A percentile compares a stretch with the other conserved stretches of the same genome.
Evolutionary conservation across 1,284 basidiomycete genomes (phyloP).

Genomic region (Phlebopus sp.): DNA sequence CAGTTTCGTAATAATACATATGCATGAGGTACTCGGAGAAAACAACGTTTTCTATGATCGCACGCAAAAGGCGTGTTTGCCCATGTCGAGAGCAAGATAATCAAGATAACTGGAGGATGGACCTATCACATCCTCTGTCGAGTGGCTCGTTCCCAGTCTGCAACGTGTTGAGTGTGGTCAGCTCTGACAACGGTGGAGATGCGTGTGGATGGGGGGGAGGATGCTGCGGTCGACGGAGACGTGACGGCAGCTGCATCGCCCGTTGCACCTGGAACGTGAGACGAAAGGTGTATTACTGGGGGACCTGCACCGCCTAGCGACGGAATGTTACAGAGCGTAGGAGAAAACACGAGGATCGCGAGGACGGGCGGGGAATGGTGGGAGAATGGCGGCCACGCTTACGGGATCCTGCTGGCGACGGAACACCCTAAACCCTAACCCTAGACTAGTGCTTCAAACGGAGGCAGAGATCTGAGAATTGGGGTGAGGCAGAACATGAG

Average conservation of each 20-base stretch:
- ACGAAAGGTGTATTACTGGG: not conserved
- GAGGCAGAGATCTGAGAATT: not conserved
- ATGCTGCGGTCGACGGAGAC: not conserved
- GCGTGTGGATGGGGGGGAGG: not conserved
- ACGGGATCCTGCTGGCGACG: not conserved
- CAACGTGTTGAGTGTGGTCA: not conserved
- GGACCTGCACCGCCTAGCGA: not conserved
- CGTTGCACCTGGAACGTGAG: not conserved
- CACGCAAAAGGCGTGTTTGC: not conserved
- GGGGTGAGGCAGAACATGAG: constrained; percentile 5
- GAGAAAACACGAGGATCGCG: constrained; percentile 26
- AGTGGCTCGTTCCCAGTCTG: not conserved
- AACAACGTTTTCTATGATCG: not conserved
- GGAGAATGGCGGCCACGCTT: constrained; percentile 1
- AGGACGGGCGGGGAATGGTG: constrained; percentile 12
- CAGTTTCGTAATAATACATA: not conserved
- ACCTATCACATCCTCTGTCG: too few relatives aligned
- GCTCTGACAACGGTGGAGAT: not conserved
- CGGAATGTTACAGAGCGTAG: constrained; percentile 1
- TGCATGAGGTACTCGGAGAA: not conserved
- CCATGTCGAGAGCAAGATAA: not conserved
- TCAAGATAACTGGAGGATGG: too few relatives aligned
- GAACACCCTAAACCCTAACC: constrained; percentile 30
- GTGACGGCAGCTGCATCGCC: not conserved
- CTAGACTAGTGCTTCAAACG: constrained; percentile 14